A percentile compares a stretch with the other conserved stretches of the same genome.
These are phyloP conservation scores for Ophiocytium majus DNA, from an alignment of 352 stramenopile species.

Conservation along the genomic window DNA sequence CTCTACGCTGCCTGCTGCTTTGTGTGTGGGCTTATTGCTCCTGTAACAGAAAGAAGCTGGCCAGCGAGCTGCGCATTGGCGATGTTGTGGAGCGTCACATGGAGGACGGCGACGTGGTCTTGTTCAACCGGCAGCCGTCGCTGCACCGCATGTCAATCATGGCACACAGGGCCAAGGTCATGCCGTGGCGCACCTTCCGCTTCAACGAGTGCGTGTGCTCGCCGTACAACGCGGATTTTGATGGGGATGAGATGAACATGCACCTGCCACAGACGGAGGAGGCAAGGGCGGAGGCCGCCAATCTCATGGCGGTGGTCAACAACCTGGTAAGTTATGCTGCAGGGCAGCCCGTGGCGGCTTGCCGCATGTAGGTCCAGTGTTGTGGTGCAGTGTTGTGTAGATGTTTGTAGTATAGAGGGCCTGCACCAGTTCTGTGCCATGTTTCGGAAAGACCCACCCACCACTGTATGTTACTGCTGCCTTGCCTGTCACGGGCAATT, in stretches of 20 bases:
- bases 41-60: conserved; percentile 79
- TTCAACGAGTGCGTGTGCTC: conserved; percentile 99
- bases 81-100: conserved; percentile 99
- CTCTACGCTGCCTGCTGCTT: too few relatives aligned
- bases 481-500: too few relatives aligned
- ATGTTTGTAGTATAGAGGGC: too few relatives aligned
- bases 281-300: conserved; percentile 89
- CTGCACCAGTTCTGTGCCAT: too few relatives aligned
- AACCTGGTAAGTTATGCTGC: conserved; percentile 17
- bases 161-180: conserved; percentile 84
- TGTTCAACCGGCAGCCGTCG: conserved; percentile 99
- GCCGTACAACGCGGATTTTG: conserved; percentile 99
- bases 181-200: conserved; percentile 96
- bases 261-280: conserved; percentile 98
- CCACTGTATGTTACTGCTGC: too few relatives aligned
- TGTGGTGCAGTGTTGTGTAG: too few relatives aligned
- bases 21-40: too few relatives aligned
- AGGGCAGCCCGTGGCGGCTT: too few relatives aligned
- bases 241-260: conserved; percentile 99
- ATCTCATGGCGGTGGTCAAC: conserved; percentile 78
- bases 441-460: too few relatives aligned
- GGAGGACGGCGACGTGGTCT: conserved; percentile 95
- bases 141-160: conserved; percentile 99
- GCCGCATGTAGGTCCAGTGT: too few relatives aligned
- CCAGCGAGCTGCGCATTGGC: conserved; percentile 88